These are phyloP conservation scores for Aspergillus sparsus DNA, from an alignment of 495 filamentous ascomycete species.

Conservation along the genomic window DNA sequence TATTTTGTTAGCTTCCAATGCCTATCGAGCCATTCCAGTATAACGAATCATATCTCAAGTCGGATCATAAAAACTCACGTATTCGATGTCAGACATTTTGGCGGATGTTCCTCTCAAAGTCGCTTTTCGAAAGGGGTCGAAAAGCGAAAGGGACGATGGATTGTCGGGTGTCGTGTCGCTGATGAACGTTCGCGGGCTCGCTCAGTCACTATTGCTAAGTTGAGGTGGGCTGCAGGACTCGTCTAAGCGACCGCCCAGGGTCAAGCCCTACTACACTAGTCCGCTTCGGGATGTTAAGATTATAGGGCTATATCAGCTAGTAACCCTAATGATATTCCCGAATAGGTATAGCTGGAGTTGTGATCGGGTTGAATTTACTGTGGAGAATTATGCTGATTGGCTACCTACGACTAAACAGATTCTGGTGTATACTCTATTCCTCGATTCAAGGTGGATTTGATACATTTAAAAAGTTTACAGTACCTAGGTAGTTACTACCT, in stretches of 20 bases:
- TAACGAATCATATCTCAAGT: neutral
- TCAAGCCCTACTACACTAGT: constrained; percentile 46
- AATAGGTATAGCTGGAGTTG: constrained; percentile 1
- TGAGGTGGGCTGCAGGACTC: constrained; percentile 45
- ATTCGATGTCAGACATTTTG: constrained; percentile 92
- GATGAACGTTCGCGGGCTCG: constrained; percentile 36
- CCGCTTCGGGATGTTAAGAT: constrained; percentile 24
- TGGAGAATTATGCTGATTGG: constrained; percentile 1
- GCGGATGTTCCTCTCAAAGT: constrained; percentile 54
- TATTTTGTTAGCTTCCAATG: constrained; percentile 41
- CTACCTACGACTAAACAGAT: no score
- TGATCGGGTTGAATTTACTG: neutral
- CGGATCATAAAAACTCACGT: constrained; percentile 63
- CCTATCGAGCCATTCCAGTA: constrained; percentile 2
- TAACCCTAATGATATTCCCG: constrained; percentile 3
- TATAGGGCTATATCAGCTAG: constrained; percentile 17
- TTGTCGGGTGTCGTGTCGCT: constrained; percentile 52
- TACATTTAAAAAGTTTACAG: no score
- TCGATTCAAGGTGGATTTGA: no score
- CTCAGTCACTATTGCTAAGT: constrained; percentile 34
- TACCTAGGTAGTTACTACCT: no score
- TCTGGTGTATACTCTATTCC: no score
- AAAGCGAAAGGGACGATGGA: constrained; percentile 50
- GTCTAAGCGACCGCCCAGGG: constrained; percentile 51
- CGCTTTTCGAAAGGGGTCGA: constrained; percentile 55